phyloP scores from a whole-genome alignment of 306 rosid species.

The Rosa lucieae region DNA sequence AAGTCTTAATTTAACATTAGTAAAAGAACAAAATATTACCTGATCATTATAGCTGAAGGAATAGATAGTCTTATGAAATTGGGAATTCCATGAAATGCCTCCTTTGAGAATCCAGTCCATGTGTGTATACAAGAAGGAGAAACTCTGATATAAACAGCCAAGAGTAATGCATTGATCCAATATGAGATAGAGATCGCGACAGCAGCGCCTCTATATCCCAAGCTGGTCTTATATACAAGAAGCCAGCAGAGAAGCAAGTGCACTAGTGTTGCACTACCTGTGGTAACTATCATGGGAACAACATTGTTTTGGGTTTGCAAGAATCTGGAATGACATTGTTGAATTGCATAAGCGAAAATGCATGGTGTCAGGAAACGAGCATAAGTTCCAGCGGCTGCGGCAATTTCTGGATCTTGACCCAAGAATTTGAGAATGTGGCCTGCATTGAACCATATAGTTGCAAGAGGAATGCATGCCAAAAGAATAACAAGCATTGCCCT shows the following conservation, averaged over 20 bases:
- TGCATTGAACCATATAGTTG: constrained; percentile 32
- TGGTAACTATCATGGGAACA: constrained; percentile 28
- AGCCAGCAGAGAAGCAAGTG: constrained; percentile 34
- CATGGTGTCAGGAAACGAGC: constrained; percentile 36
- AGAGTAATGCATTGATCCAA: constrained; percentile 27
- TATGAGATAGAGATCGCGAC: constrained; percentile 38
- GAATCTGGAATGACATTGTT: constrained; percentile 31
- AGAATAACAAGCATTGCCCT: constrained; percentile 46
- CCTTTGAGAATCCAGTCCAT: constrained; percentile 43
- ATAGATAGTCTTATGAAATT: constrained; percentile 29
- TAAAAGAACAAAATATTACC: not conserved
- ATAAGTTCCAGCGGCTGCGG: constrained; percentile 36
- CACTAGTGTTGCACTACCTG: constrained; percentile 21
- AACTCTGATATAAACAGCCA: constrained; percentile 31
- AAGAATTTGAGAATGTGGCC: constrained; percentile 31
- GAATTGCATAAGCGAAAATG: constrained; percentile 35
- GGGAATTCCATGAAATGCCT: constrained; percentile 30
- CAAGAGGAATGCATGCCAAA: constrained; percentile 28
- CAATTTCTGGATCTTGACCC: constrained; percentile 39
- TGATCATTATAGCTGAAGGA: constrained; percentile 40
- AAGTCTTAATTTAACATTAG: no score
- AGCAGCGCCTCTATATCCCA: constrained; percentile 39
- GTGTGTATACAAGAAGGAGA: constrained; percentile 38
- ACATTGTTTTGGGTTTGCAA: constrained; percentile 30
- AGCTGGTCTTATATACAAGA: constrained; percentile 30